Evolutionary conservation across 768 basidiomycete genomes (phyloP), one percentile per base, ranked within the genome.

Genomic region (Pleurotus citrinopileatus): DNA sequence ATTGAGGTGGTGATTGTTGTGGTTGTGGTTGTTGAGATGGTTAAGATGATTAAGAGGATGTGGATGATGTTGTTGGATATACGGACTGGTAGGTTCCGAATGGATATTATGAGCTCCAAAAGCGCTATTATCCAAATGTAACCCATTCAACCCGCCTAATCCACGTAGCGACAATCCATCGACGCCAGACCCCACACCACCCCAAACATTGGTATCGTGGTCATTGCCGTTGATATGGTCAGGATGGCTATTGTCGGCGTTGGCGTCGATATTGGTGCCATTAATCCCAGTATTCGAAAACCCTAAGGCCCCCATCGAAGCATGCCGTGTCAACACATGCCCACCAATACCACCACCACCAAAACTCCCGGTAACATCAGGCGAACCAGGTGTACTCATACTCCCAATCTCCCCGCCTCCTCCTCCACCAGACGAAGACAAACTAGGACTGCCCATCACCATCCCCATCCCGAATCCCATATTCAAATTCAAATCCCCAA

Each of bases 61-160:
- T n/a, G n/a, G n/a, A n/a, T n/a, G n/a, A n/a, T n/a, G n/a, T n/a
- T 51, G 48, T 34, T 51, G 48, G 4, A 51, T 34, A 20, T 51
- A 51, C 9, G 48, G 48, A 25, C 48, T 51, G 9, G 48, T 51
- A 19, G 48, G 48, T 17, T 51, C 48, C 4, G 48, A 51, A 25
- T 51, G 48, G n/a, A 51, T 51, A 37, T 26, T 19, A 15, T 23
- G 8, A 22, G 37, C 34, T 22, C 17, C 48, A 36, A n/a, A n/a
- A n/a, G n/a, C n/a, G n/a, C n/a, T n/a, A n/a, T n/a, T n/a, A n/a
- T n/a, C n/a, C n/a, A n/a, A n/a, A n/a, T n/a, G n/a, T n/a, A n/a
- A n/a, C n/a, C 48, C 23, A 23, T 51, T 34, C 20, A 51, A 25
- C 17, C 48, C 48, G 4, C 27, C 17, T 34, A 51, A n/a, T n/a